Conservation (phyloP, 106 monocot species). For the Dioscorea alata region DNA sequence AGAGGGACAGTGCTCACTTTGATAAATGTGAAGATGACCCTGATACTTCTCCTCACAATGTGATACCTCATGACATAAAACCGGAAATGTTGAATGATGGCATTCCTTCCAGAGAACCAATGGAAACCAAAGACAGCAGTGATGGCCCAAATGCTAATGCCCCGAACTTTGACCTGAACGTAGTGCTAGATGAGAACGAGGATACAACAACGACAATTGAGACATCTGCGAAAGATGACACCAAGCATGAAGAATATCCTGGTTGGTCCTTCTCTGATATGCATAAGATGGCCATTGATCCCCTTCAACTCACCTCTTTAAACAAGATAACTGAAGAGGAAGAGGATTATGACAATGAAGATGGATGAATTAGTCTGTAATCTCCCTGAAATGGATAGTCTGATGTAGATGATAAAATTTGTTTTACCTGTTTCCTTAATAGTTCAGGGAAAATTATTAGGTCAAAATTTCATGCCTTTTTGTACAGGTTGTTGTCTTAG, state of each 20-base stretch:
- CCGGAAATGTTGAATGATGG: constrained; percentile 4
- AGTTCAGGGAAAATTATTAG: too few species aligned
- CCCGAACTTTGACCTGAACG: constrained; percentile 56
- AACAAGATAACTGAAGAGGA: constrained; percentile 43
- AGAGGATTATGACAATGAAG: constrained; percentile 71
- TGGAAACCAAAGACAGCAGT: constrained; percentile 6
- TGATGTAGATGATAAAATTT: too few species aligned
- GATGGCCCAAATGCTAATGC: background rate
- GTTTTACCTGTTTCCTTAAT: too few species aligned
- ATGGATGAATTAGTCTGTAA: constrained; percentile 2
- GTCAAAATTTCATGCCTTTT: too few species aligned
- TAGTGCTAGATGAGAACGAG: constrained; percentile 31
- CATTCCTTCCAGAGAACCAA: background rate
- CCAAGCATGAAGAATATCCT: constrained; percentile 30
- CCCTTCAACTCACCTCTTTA: constrained; percentile 29
- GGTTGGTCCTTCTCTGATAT: constrained; percentile 32
- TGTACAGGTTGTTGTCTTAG: too few species aligned
- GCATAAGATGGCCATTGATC: constrained; percentile 39
- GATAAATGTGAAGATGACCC: constrained; percentile 38
- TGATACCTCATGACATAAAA: constrained; percentile 1
- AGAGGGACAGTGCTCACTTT: constrained; percentile 3
- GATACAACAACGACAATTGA: background rate
- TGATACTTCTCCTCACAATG: constrained; percentile 21
- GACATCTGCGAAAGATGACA: constrained; percentile 5
- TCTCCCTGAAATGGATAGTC: background rate